Evolutionary conservation across 345 rosid genomes (phyloP).

Genomic region (Moricandia moricandioides): DNA sequence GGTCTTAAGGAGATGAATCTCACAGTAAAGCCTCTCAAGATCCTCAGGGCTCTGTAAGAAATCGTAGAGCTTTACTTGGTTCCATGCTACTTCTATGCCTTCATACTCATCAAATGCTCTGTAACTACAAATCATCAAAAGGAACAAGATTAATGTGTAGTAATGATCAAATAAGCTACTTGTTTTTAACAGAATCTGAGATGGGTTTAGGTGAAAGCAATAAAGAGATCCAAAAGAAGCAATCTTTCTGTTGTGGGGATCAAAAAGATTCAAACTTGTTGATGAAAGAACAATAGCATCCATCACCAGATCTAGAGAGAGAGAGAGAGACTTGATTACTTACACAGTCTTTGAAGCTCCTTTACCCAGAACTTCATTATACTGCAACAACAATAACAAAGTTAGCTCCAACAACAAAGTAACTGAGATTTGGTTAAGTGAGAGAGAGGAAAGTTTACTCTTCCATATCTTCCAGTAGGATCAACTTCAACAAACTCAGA

Average conservation of each 20-base stretch:
- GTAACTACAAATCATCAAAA: slow-evolving; percentile 50
- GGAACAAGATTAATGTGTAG: not conserved
- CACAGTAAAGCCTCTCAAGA: slow-evolving; percentile 85
- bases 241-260: not conserved
- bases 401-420: not conserved
- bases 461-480: slow-evolving; percentile 99
- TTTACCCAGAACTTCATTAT: slow-evolving; percentile 89
- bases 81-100: slow-evolving; percentile 99
- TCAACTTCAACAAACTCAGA: slow-evolving; percentile 95
- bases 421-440: not conserved
- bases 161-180: not conserved
- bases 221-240: not conserved
- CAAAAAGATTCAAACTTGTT: not conserved
- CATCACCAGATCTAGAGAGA: slow-evolving; percentile 28
- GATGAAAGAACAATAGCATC: not conserved
- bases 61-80: slow-evolving; percentile 80
- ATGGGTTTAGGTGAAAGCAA: not conserved
- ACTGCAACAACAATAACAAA: slow-evolving; percentile 50
- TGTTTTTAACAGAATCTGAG: not conserved
- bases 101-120: slow-evolving; percentile 89
- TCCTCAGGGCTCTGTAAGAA: slow-evolving; percentile 77
- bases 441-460: slow-evolving; percentile 45
- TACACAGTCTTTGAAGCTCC: slow-evolving; percentile 99
- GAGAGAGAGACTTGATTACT: slow-evolving; percentile 32
- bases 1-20: slow-evolving; percentile 88